Evolutionary conservation across 805 yeast genomes (phyloP).

Genomic region (Sungouiozyma intestinalis): DNA sequence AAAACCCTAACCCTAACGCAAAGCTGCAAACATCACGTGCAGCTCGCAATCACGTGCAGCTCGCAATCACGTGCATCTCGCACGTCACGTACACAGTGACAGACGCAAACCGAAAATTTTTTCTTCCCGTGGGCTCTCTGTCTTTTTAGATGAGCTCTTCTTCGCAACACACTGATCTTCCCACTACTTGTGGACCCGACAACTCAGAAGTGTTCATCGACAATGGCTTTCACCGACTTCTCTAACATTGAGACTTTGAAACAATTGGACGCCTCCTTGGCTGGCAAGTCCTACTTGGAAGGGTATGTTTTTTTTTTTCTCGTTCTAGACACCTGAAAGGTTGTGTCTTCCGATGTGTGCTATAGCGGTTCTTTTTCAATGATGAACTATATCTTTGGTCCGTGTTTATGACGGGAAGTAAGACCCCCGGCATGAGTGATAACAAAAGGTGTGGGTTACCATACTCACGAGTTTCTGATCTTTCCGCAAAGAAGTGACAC

Average conservation of each 20-base stretch:
- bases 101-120: too few relatives aligned
- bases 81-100: neutral
- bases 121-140: too few relatives aligned
- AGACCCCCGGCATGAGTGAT: constrained; percentile 86
- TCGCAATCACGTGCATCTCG: neutral
- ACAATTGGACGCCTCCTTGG: constrained; percentile 74
- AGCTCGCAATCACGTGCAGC: too few relatives aligned
- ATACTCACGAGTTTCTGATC: constrained; percentile 11
- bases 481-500: too few relatives aligned
- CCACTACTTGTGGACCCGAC: too few relatives aligned
- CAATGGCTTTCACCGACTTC: constrained; percentile 72
- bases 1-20: too few relatives aligned
- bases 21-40: too few relatives aligned
- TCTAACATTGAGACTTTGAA: constrained; percentile 64
- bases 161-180: too few relatives aligned
- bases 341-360: too few relatives aligned
- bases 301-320: constrained; percentile 55
- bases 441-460: constrained; percentile 21
- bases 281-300: constrained; percentile 88
- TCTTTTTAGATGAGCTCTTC: neutral
- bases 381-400: constrained; percentile 8
- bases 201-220: neutral
- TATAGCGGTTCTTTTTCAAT: too few relatives aligned
- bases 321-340: neutral
- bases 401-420: constrained; percentile 65